These are phyloP conservation scores for Penicillium griseofulvum DNA, from an alignment of 2,329 filamentous ascomycete species.

Conservation along the genomic window DNA sequence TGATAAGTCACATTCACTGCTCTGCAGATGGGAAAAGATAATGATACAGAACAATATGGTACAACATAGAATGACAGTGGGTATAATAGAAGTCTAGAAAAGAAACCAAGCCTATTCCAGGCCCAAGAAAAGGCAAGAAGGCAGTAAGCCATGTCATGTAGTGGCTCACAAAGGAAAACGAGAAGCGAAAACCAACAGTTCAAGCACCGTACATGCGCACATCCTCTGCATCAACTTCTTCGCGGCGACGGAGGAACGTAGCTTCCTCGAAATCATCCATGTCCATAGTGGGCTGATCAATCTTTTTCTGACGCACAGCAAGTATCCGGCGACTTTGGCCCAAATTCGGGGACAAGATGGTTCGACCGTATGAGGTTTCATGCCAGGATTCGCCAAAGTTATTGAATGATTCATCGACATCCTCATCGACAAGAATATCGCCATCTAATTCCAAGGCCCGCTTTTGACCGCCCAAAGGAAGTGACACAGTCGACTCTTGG, in stretches of 20 bases:
- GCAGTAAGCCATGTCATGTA: neutral
- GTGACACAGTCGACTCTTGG: slow-evolving; percentile 34
- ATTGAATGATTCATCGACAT: slow-evolving; percentile 35
- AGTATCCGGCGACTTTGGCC: slow-evolving; percentile 28
- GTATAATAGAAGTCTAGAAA: slow-evolving; percentile 1
- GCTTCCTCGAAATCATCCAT: slow-evolving; percentile 31
- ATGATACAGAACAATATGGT: neutral
- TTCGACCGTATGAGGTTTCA: slow-evolving; percentile 27
- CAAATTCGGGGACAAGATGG: slow-evolving; percentile 35
- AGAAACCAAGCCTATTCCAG: neutral
- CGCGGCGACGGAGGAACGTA: slow-evolving; percentile 2
- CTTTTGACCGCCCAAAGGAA: slow-evolving; percentile 38
- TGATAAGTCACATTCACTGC: neutral
- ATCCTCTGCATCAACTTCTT: slow-evolving; percentile 27
- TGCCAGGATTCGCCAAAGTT: slow-evolving; percentile 26
- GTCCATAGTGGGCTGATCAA: slow-evolving; percentile 26
- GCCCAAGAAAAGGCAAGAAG: neutral
- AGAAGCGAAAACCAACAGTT: neutral
- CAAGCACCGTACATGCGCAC: slow-evolving; percentile 37
- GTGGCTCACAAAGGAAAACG: neutral
- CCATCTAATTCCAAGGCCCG: slow-evolving; percentile 42
- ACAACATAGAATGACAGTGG: neutral
- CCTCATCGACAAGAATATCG: slow-evolving; percentile 39
- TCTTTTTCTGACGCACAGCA: slow-evolving; percentile 8
- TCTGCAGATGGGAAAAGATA: neutral